These are phyloP conservation scores for Ophiocordyceps camponoti-leonardi DNA, from an alignment of 2,329 filamentous ascomycete genomes.

Conservation along the genomic window DNA sequence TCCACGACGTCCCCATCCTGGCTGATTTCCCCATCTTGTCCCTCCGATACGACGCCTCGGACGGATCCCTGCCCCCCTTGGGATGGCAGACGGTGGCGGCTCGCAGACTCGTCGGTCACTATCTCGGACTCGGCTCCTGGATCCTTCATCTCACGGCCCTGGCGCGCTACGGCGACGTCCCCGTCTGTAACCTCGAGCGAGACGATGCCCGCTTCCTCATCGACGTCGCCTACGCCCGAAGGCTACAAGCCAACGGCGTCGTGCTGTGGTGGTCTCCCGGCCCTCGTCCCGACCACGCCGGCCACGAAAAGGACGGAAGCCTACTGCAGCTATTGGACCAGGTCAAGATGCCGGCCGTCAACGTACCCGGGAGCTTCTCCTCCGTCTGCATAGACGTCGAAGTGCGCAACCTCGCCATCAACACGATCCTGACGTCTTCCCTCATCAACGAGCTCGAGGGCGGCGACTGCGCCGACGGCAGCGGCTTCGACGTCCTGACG, in stretches of 20 bases:
- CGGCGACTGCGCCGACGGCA: conserved; percentile 40
- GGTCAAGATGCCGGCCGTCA: conserved; percentile 82
- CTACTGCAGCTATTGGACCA: conserved; percentile 66
- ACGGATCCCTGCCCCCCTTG: conserved; percentile 76
- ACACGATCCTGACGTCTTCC: conserved; percentile 91
- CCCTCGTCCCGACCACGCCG: conserved; percentile 81
- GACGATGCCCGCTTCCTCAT: conserved; percentile 93
- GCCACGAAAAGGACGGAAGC: conserved; percentile 76
- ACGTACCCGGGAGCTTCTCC: conserved; percentile 83
- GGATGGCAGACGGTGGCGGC: conserved; percentile 88
- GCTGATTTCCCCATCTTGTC: conserved; percentile 72
- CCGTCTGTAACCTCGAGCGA: conserved; percentile 84
- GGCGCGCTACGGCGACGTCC: conserved; percentile 82
- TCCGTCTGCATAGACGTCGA: conserved; percentile 94
- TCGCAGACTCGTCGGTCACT: conserved; percentile 72
- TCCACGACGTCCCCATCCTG: conserved; percentile 71
- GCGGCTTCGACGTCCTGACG: conserved; percentile 50
- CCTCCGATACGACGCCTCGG: conserved; percentile 64
- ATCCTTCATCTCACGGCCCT: conserved; percentile 74
- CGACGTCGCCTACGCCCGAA: conserved; percentile 82
- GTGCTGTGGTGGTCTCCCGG: conserved; percentile 93
- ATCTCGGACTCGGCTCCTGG: conserved; percentile 86
- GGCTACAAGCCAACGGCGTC: conserved; percentile 79
- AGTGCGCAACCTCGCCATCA: conserved; percentile 87
- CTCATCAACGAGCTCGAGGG: conserved; percentile 94